Base-by-base conservation (phyloP, 1,284 basidiomycete species). In the Marasmius oreades region DNA sequence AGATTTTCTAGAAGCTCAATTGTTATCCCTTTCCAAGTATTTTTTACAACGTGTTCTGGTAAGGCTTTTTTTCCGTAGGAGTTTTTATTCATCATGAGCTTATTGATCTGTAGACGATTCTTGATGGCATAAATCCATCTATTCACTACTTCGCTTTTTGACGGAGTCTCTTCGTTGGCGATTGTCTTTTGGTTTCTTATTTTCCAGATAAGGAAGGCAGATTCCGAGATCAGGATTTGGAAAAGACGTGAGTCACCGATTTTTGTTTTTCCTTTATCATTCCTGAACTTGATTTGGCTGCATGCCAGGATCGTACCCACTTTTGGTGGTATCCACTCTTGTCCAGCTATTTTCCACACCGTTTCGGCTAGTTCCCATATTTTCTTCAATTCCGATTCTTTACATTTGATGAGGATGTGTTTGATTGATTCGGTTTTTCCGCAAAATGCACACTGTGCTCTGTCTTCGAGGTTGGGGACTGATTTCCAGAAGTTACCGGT, bases 371-470 rank as follows among this genome's bases (percentile, higher is more conserved):
- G 2, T 2, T 37, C 51, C 71, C 71, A 73, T 7, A 71, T 59
- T 16, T 52, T 12, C 7, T 55, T 42, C 34, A 63, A 63, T 1
- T 67, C 72, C 0, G 59, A 52, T 0, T 63, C 54, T 3, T 53
- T 23, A 55, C 72, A 75, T 24, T 64, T 33, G 0, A 63, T 62
- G 0, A 74, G 65, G 11, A 73, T 70, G 50, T 75, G 73, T 11
- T 69, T 65, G 62, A 73, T 66, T 0, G 66, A 57, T 37, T 76
- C 73, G 2, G 52, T 45, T 1, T 22, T 48, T 0, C 55, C 53
- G 48, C 73, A 75, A 1, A 55, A 14, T 1, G 33, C 18, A 58
- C 74, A 75, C 1, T 3, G 28, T 1, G 57, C 66, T 46, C 66
- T 31, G 2, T 65, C 57, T 48, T 69, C 63, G n/a, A 58, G 62